phyloP scores from a whole-genome alignment of 2,329 filamentous ascomycete genomes.

The Aspergillus amoenus region DNA sequence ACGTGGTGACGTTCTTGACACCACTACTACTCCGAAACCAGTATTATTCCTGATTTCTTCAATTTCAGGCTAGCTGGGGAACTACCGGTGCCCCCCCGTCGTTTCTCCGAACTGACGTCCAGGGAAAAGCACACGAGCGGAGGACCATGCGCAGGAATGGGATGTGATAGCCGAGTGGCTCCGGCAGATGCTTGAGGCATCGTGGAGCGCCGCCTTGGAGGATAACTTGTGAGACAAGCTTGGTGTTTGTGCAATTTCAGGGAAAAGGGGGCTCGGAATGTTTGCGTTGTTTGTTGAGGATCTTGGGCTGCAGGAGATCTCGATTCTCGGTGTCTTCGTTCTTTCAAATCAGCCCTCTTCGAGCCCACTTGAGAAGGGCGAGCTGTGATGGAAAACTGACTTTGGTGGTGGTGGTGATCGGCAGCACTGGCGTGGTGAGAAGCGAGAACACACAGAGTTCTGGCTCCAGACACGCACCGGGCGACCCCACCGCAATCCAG shows the following conservation, averaged over 20 bases:
- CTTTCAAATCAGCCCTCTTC: neutral
- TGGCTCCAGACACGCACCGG: constrained; percentile 15
- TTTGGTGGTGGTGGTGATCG: neutral
- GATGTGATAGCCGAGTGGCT: neutral
- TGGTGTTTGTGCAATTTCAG: neutral
- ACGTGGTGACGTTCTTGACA: constrained; percentile 1
- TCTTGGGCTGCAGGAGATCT: too few relatives aligned
- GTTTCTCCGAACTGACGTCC: neutral
- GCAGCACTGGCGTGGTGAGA: neutral
- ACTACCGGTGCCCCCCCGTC: too few relatives aligned
- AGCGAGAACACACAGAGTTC: neutral
- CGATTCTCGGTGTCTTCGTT: neutral
- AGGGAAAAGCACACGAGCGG: neutral
- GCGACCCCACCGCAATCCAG: constrained; percentile 19
- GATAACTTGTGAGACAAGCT: constrained; percentile 4
- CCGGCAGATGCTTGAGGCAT: constrained; percentile 7
- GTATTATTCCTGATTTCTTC: neutral
- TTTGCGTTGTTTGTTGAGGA: too few relatives aligned
- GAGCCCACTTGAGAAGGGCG: neutral
- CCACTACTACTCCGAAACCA: neutral
- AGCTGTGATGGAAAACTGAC: too few relatives aligned
- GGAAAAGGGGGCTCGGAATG: neutral
- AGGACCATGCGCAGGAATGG: neutral
- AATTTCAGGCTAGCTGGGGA: neutral
- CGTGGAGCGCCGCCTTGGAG: neutral